These are phyloP conservation scores for Corymbia citriodora DNA, from an alignment of 441 rosid genomes.

Conservation along the genomic window DNA sequence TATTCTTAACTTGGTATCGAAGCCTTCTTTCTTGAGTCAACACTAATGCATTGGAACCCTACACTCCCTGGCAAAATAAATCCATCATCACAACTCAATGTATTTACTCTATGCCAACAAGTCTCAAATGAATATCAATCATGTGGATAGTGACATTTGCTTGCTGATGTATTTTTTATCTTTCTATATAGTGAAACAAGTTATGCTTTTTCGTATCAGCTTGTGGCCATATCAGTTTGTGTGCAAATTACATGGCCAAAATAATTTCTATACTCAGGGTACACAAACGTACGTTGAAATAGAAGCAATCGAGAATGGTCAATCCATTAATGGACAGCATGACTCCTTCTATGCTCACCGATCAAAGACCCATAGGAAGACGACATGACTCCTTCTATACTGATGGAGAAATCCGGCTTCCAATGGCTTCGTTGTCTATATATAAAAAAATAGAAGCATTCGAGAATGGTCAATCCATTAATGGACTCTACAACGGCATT, in stretches of 20 bases:
- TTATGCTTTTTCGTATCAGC: too few species aligned
- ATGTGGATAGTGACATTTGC: not conserved
- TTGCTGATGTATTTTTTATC: not conserved
- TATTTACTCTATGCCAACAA: too few species aligned
- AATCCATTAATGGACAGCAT: too few species aligned
- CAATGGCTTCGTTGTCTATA: not conserved
- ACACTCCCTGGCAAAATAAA: rapidly evolving
- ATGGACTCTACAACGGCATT: too few species aligned
- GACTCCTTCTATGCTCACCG: not conserved
- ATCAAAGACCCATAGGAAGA: not conserved
- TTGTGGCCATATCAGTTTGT: not conserved
- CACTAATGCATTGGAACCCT: not conserved
- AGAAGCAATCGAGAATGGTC: too few species aligned
- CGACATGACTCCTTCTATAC: too few species aligned
- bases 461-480: not conserved
- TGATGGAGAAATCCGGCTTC: not conserved
- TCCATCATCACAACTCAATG: not conserved
- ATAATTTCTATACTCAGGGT: not conserved
- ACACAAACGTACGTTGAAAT: not conserved
- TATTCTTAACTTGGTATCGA: not conserved
- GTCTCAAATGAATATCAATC: not conserved
- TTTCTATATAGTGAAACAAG: not conserved
- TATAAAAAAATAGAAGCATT: too few species aligned
- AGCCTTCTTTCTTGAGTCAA: not conserved
- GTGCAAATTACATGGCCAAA: not conserved